phyloP scores from a whole-genome alignment of 2,329 filamentous ascomycete species.

The Aspergillus oerlinghausenensis region DNA sequence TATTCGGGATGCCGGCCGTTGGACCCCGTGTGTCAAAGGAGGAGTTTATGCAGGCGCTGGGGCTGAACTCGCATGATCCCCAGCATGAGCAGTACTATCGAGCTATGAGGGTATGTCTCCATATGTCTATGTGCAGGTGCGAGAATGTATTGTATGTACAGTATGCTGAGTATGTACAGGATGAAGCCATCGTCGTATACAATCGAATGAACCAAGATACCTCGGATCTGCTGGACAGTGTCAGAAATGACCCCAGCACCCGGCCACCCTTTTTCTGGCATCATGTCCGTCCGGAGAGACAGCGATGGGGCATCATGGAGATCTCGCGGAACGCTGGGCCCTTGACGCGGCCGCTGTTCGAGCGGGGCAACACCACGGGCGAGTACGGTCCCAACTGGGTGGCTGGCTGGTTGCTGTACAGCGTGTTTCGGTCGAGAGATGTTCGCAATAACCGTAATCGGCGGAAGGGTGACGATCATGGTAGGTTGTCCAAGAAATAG shows the following conservation, averaged over 20 bases:
- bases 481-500: background rate
- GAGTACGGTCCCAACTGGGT: constrained; percentile 46
- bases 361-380: constrained; percentile 37
- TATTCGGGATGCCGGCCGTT: constrained; percentile 27
- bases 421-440: constrained; percentile 45
- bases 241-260: constrained; percentile 33
- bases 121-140: background rate
- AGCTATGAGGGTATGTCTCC: constrained; percentile 40
- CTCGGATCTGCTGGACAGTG: constrained; percentile 37
- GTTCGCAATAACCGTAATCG: constrained; percentile 44
- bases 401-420: constrained; percentile 44
- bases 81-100: constrained; percentile 43
- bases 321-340: constrained; percentile 40
- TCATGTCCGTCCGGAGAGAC: constrained; percentile 41
- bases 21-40: constrained; percentile 44
- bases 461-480: constrained; percentile 30
- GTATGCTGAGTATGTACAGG: constrained; percentile 22
- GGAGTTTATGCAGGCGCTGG: constrained; percentile 44
- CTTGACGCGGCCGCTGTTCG: constrained; percentile 36
- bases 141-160: no score
- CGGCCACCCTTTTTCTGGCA: constrained; percentile 45
- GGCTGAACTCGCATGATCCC: constrained; percentile 37
- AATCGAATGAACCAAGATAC: constrained; percentile 39
- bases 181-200: constrained; percentile 43
- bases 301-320: constrained; percentile 39